Percentiles rank a stretch among this genome's conserved stretches.
These are phyloP conservation scores for Salvia sclarea DNA, from an alignment of 305 asterid species.

Conservation along the genomic window DNA sequence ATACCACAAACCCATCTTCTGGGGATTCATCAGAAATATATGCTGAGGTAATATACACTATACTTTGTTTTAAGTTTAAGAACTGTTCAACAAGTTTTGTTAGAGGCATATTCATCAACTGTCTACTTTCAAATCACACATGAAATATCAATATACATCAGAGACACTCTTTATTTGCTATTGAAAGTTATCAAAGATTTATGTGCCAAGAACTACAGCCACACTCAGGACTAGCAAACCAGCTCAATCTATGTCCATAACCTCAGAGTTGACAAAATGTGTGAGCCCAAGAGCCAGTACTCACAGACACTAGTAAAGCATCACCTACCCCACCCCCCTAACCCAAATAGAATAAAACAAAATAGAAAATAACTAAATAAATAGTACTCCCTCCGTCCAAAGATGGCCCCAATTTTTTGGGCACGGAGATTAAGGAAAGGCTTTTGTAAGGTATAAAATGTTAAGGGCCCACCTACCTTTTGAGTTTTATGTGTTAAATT, in stretches of 20 bases:
- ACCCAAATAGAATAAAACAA: no score
- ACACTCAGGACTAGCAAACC: background rate
- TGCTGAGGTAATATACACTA: conserved; percentile 65
- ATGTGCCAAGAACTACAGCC: background rate
- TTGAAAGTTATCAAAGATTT: background rate
- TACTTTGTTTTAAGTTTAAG: conserved; percentile 23
- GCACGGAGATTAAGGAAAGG: no score
- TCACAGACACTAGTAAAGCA: background rate
- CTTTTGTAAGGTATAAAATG: no score
- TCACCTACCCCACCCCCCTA: no score
- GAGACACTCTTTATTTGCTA: no score
- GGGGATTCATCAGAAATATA: conserved; percentile 94
- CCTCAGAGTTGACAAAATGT: background rate
- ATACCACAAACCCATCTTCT: conserved; percentile 96
- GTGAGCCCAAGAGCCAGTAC: background rate
- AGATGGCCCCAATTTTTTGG: no score
- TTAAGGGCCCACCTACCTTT: no score
- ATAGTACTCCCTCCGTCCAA: no score
- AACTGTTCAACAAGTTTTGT: background rate
- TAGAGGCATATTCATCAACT: conserved; percentile 10
- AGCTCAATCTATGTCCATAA: background rate
- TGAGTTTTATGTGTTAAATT: no score
- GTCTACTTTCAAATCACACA: conserved; percentile 17
- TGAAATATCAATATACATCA: background rate
- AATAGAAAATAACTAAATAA: no score